Evolutionary conservation across 2,329 filamentous ascomycete genomes (phyloP), one percentile per base, ranked within the genome.

Genomic region (Penicillium sp.): DNA sequence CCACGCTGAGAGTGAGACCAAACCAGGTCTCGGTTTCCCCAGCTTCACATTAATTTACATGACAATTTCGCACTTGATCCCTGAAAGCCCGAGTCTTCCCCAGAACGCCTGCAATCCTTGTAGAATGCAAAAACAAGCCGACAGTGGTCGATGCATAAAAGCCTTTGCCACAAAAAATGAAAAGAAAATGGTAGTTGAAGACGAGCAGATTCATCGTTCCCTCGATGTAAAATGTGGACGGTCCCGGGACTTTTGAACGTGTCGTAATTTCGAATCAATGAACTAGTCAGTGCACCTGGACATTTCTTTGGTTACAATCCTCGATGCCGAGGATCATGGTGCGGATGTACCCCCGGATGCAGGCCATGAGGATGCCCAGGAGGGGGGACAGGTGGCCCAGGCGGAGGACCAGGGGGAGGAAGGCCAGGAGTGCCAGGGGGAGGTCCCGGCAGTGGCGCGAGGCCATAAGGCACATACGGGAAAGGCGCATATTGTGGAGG

Each of bases 401-500:
- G 18, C 18, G 18, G 18, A 22, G 18, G 18, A 22, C 18, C 18
- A 9, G 18, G 18, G 9, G 18, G 18, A 22, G 46, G 49, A 18
- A 29, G 33, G 28, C 28, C 13, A 18, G 27, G 32, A 17, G 30
- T 18, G 12, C 32, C 17, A 3, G 28, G 13, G 11, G 17, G 15
- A 22, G 15, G 30, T 4, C 50, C 28, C 37, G 52, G 30, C n/a
- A 13, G 16, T 4, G 30, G 18, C 10, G 6, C 18, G 18, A 45
- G 48, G 11, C 35, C 35, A 30, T 51, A 54, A 6, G 42, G 44
- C 6, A 44, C 41, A 33, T 50, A 53, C 17, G 50, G 50, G 39
- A 61, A 56, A n/a, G 55, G 58, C 5, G 52, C 56, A 37, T 56
- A 63, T 10, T 58, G 53, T 6, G 48, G 32, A 9, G 47, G 43